Conservation (phyloP, 2,329 filamentous ascomycete genomes). For the Sclerotinia minor region DNA sequence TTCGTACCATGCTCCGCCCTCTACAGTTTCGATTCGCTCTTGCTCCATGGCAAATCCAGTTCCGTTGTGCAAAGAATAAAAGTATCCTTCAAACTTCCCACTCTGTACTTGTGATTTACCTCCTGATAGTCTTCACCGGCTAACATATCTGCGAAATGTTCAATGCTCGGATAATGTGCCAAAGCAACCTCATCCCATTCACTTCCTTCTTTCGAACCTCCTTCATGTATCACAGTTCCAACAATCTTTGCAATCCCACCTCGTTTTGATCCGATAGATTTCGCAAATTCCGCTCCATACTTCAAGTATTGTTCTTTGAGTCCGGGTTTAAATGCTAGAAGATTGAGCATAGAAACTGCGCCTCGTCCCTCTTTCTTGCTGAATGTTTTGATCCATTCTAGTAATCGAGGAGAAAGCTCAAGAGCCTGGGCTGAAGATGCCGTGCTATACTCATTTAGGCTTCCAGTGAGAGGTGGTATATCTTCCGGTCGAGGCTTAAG, state of each 20-base stretch:
- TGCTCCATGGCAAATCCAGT: constrained; percentile 39
- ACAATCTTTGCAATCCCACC: constrained; percentile 63
- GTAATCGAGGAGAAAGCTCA: constrained; percentile 54
- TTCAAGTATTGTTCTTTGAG: constrained; percentile 55
- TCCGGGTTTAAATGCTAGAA: constrained; percentile 56
- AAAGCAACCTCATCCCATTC: constrained; percentile 64
- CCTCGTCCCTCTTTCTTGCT: constrained; percentile 39
- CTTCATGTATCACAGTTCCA: constrained; percentile 52
- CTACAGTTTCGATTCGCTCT: background rate
- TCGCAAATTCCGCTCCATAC: constrained; percentile 57
- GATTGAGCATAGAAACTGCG: constrained; percentile 63
- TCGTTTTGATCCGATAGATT: constrained; percentile 51
- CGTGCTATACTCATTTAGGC: constrained; percentile 40
- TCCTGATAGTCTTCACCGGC: constrained; percentile 58
- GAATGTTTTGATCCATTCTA: constrained; percentile 50
- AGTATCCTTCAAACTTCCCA: constrained; percentile 54
- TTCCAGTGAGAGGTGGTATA: constrained; percentile 44
- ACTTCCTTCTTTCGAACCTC: constrained; percentile 35
- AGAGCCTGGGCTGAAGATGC: constrained; percentile 49
- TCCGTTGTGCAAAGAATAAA: constrained; percentile 56
- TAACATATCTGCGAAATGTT: constrained; percentile 63
- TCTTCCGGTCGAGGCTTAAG: constrained; percentile 43
- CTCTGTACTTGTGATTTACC: constrained; percentile 54
- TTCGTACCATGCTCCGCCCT: background rate
- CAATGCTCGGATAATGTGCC: constrained; percentile 63